A percentile compares a stretch with the other conserved stretches of the same genome.
Conservation (phyloP, 148 eudicot species). For the Nepenthes mirabilis region DNA sequence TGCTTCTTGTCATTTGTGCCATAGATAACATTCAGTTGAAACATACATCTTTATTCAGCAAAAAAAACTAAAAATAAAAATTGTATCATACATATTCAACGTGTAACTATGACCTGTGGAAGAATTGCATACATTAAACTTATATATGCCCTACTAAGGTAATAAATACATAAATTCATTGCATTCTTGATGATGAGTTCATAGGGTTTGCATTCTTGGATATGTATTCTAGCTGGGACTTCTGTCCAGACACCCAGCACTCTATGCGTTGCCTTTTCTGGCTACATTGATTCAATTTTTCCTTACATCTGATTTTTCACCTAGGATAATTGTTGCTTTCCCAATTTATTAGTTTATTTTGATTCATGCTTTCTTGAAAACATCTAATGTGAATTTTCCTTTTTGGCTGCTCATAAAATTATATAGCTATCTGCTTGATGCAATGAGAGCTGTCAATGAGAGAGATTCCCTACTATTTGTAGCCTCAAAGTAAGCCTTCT, state of each 20-base stretch:
- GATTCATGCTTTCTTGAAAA: background rate
- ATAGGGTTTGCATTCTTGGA: too few species aligned
- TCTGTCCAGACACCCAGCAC: slow-evolving; percentile 45
- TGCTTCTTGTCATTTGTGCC: too few species aligned
- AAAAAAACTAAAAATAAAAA: too few species aligned
- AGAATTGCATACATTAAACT: too few species aligned
- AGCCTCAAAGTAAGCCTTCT: slow-evolving; percentile 49
- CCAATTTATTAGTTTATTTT: background rate
- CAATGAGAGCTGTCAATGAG: slow-evolving; percentile 63
- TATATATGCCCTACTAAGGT: too few species aligned
- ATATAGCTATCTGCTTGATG: slow-evolving; percentile 69
- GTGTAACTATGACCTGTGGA: too few species aligned
- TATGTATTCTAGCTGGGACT: background rate
- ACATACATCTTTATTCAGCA: too few species aligned
- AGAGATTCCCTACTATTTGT: slow-evolving; percentile 26
- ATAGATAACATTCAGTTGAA: too few species aligned
- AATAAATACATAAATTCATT: too few species aligned
- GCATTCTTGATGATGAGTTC: too few species aligned
- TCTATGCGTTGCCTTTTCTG: slow-evolving; percentile 42
- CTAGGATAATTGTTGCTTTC: slow-evolving; percentile 41
- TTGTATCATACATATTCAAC: too few species aligned
- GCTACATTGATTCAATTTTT: slow-evolving; percentile 27
- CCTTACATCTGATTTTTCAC: slow-evolving; percentile 70
- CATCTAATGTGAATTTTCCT: background rate
- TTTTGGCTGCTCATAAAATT: background rate